These are phyloP conservation scores for Cytidiella melzeri DNA, from an alignment of 768 basidiomycete species.

Conservation along the genomic window DNA sequence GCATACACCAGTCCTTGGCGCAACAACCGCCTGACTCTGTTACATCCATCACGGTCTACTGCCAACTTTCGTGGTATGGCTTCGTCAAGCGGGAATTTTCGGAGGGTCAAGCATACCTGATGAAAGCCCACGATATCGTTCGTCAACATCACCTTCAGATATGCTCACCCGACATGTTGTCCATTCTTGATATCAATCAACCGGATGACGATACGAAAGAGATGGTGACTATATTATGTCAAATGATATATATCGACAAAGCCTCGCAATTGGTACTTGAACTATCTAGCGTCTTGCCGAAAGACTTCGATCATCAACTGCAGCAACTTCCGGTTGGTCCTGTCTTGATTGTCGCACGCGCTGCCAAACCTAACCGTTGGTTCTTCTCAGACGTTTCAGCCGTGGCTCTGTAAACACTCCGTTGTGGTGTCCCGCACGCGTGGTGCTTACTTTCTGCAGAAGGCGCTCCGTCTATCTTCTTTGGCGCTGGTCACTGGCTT, in stretches of 20 bases:
- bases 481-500: slow-evolving; percentile 1
- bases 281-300: slow-evolving; percentile 9
- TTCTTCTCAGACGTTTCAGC: slow-evolving; percentile 4
- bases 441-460: slow-evolving; percentile 2
- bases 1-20: slow-evolving; percentile 6
- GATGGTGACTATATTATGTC: slow-evolving; percentile 17
- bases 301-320: slow-evolving; percentile 16
- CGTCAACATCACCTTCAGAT: slow-evolving; percentile 11
- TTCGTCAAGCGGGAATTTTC: slow-evolving; percentile 16
- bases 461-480: slow-evolving; percentile 10
- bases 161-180: neutral
- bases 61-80: slow-evolving; percentile 17
- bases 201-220: slow-evolving; percentile 14
- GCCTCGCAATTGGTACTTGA: slow-evolving; percentile 16
- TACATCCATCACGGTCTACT: slow-evolving; percentile 17
- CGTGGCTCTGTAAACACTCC: slow-evolving; percentile 7
- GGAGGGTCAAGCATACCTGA: slow-evolving; percentile 16
- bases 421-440: slow-evolving; percentile 5
- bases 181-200: slow-evolving; percentile 3
- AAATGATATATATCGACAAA: slow-evolving; percentile 21
- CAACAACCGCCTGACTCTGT: slow-evolving; percentile 12
- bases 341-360: neutral
- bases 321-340: slow-evolving; percentile 13
- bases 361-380: neutral
- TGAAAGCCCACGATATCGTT: slow-evolving; percentile 13